Evolutionary conservation across 306 rosid species (phyloP), one percentile per base, ranked within the genome.

Genomic region (Neltuma alba): DNA sequence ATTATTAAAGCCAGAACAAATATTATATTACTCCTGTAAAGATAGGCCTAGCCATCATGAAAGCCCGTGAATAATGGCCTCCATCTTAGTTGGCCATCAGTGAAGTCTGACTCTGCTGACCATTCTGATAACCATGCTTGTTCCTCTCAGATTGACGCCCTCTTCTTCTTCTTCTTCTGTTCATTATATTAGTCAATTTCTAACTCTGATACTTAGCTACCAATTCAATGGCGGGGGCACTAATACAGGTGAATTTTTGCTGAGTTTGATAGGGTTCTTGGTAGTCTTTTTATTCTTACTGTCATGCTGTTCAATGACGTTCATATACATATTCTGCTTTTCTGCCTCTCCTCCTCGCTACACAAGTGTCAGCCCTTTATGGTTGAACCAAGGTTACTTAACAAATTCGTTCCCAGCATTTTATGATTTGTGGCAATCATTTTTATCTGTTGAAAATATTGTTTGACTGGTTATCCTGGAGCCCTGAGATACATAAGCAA

Each of bases 31-130:
- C 60, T 10, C 64, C 12, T 27, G 2, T 18, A 0, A 25, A n/a
- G 60, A 54, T 6, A 21, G 12, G 20, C 4, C 58, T 7, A 3
- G 9, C 57, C 7, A 71, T 65, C 47, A 65, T n/a, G 47, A 20
- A 18, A 38, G 72, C 20, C 58, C 12, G 8, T 21, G 47, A 37
- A 67, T n/a, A 6, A 36, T 66, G 34, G 33, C 30, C 36, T 40
- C 36, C 73, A 68, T 23, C 33, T 68, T 68, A 54, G 54, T 6
- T 40, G 73, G 73, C 20, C 25, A 63, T 30, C 64, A 54, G 23
- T 34, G 23, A 85, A 88, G 86, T 81, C 86, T 77, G 74, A 77
- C 33, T 70, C 37, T 47, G 67, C 50, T 80, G 45, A 50, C 71
- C 57, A 14, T 48, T 68, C n/a, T 79, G 84, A 54, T 42, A 31